Conservation (phyloP, 805 yeast genomes). For the Candida germanica region DNA sequence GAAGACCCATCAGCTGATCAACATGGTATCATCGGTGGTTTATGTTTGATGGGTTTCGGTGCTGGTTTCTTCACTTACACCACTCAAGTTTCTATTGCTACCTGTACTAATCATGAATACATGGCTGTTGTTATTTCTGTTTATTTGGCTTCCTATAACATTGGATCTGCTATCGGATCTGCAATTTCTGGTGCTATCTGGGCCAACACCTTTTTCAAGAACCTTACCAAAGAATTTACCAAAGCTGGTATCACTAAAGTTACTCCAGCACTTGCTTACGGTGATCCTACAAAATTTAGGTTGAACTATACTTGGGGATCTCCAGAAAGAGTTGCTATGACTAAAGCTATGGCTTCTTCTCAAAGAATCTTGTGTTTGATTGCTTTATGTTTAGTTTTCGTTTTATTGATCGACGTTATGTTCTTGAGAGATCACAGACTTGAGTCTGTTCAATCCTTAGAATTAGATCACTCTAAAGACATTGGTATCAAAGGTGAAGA, state of each 20-base stretch:
- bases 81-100: constrained; percentile 57
- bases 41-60: constrained; percentile 66
- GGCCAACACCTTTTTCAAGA: constrained; percentile 55
- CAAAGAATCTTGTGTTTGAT: constrained; percentile 58
- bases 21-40: constrained; percentile 62
- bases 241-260: constrained; percentile 23
- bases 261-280: constrained; percentile 24
- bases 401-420: constrained; percentile 46
- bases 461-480: constrained; percentile 14
- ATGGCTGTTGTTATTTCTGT: constrained; percentile 62
- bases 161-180: constrained; percentile 64
- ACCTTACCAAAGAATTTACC: constrained; percentile 32
- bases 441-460: constrained; percentile 29
- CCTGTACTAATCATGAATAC: constrained; percentile 58
- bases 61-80: constrained; percentile 71
- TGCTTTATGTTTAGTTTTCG: constrained; percentile 53
- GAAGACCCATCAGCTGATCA: constrained; percentile 15
- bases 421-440: constrained; percentile 54
- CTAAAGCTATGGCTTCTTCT: constrained; percentile 54
- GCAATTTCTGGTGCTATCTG: constrained; percentile 70
- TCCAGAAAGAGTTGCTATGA: constrained; percentile 56
- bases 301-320: constrained; percentile 56
- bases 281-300: constrained; percentile 51
- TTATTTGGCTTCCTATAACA: constrained; percentile 53
- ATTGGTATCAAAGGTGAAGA: constrained; percentile 16